phyloP scores from a whole-genome alignment of 176 grass and related monocot genomes.

The Cenchrus americanus region DNA sequence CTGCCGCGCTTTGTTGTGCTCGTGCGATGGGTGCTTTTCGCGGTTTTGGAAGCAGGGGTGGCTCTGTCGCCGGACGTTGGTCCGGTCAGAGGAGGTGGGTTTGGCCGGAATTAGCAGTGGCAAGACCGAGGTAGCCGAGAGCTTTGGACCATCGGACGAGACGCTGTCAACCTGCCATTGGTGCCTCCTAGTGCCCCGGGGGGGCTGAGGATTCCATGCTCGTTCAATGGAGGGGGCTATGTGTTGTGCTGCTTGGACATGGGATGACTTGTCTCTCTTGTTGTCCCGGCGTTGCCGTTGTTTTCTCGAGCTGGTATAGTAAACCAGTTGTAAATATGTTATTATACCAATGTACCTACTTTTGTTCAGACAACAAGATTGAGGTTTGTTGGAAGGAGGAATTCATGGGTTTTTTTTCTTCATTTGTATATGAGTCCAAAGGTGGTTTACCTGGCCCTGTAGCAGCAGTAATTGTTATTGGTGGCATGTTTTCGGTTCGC shows the following conservation, averaged over 20 bases:
- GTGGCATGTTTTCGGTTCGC: not conserved
- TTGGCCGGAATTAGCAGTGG: not conserved
- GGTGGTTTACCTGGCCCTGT: not conserved
- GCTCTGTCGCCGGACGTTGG: not conserved
- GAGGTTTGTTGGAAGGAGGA: not conserved
- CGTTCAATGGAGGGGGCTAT: not conserved
- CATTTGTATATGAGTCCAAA: slow-evolving; percentile 4
- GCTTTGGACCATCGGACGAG: not conserved
- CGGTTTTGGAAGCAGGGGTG: slow-evolving; percentile 6
- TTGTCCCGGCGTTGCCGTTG: not conserved
- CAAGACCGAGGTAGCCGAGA: not conserved
- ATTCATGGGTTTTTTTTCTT: not conserved
- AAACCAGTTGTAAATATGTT: not conserved
- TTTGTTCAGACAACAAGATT: not conserved
- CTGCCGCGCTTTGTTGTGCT: not conserved
- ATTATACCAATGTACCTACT: not conserved
- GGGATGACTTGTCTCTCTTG: not conserved
- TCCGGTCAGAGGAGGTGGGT: slow-evolving; percentile 30
- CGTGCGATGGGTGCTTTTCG: not conserved
- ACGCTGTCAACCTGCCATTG: not conserved
- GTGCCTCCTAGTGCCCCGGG: not conserved
- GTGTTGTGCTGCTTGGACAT: slow-evolving; percentile 6
- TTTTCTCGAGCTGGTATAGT: not conserved
- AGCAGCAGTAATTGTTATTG: not conserved
- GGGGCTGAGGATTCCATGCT: slow-evolving; percentile 29